Evolutionary conservation across 1,284 basidiomycete species (phyloP), one percentile per base, ranked within the genome.

Genomic region (Naganishia sp.): DNA sequence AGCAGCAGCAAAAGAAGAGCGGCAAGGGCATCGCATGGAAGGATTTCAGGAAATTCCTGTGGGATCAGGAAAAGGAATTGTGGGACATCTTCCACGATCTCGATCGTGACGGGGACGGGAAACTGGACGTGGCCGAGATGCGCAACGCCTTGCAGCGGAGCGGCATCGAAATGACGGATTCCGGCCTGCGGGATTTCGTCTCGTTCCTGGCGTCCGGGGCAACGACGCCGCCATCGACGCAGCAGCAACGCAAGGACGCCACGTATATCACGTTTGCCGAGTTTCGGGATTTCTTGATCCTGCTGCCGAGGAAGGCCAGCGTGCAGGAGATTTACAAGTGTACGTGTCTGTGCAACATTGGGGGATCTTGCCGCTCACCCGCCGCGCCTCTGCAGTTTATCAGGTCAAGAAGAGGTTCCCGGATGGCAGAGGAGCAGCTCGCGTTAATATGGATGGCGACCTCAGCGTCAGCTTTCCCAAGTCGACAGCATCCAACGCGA

Each of bases 11-110:
- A 31, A 53, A 63, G 18, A 68, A 63, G 53, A 52, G 68, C 43
- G 75, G 75, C 21, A 80, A 80, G 63, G 77, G 76, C 76, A 74
- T 92, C 69, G 84, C 84, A 43, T 94, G 90, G 90, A 83, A 84
- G 69, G 87, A 88, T 73, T 94, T 94, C 77, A 85, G 86, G 79
- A 76, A 67, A 45, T 75, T 76, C 69, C 68, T 74, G 64, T 75
- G 72, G 75, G 76, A 76, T 56, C 71, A 78, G 67, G 79, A 80
- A 67, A 69, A 73, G 88, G 90, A 94, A 78, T 82, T 94, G 52
- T 94, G 93, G 92, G 83, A 85, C 63, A 87, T 92, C 67, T 94
- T 95, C 77, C 90, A 93, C 73, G 85, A 92, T 71, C 84, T 94
- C 45, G 92, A 94, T 80, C 81, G 90, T 66, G 92, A 94, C 73